These are phyloP conservation scores for Phytophthora tentaculata DNA, from an alignment of 352 stramenopile genomes.

Conservation along the genomic window DNA sequence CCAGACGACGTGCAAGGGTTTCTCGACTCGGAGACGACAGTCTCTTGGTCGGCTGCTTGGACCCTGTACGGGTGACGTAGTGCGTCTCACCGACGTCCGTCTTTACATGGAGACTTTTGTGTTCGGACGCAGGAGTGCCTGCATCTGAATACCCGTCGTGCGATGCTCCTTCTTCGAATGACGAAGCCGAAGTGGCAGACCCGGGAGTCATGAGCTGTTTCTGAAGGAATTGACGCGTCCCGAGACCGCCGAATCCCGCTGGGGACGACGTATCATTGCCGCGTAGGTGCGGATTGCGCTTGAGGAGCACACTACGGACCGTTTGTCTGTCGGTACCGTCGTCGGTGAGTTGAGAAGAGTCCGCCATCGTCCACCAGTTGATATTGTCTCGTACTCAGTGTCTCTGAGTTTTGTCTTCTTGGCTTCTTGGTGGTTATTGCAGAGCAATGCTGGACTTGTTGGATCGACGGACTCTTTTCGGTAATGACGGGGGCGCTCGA, in stretches of 20 bases:
- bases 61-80: slow-evolving; percentile 7
- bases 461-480: slow-evolving; percentile 31
- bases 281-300: slow-evolving; percentile 38
- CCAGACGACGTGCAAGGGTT: slow-evolving; percentile 27
- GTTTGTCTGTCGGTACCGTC: slow-evolving; percentile 21
- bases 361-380: slow-evolving; percentile 19
- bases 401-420: background rate
- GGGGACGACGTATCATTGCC: slow-evolving; percentile 16
- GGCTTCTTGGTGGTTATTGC: slow-evolving; percentile 2
- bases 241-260: slow-evolving; percentile 25
- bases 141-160: slow-evolving; percentile 38
- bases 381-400: background rate
- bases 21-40: slow-evolving; percentile 42
- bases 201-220: slow-evolving; percentile 44
- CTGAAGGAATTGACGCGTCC: slow-evolving; percentile 34
- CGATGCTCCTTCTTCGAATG: slow-evolving; percentile 39
- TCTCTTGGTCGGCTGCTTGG: slow-evolving; percentile 41
- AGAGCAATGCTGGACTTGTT: slow-evolving; percentile 23
- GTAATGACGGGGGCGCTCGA: slow-evolving; percentile 16
- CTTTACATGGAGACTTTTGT: background rate
- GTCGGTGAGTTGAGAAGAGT: slow-evolving; percentile 17
- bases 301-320: slow-evolving; percentile 22
- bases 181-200: slow-evolving; percentile 42
- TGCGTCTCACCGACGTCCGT: slow-evolving; percentile 3
- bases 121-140: slow-evolving; percentile 26